Evolutionary conservation across 768 basidiomycete species (phyloP).

Genomic region (Tylopilus vinaceipallidus): DNA sequence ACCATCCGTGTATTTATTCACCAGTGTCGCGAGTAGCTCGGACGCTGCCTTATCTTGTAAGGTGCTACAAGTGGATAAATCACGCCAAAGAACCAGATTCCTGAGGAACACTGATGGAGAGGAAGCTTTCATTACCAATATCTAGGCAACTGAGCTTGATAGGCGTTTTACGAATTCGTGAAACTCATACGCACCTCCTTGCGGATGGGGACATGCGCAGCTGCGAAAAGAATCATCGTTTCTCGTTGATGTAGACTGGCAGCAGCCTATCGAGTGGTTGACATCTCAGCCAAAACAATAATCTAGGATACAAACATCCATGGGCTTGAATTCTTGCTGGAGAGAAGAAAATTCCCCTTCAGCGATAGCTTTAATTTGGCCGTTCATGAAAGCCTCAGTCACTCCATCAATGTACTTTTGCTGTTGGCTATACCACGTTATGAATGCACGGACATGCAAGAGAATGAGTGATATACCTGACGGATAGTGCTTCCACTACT

Average conservation of each 20-base stretch:
- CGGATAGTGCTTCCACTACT: conserved; percentile 59
- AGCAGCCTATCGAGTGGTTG: conserved; percentile 13
- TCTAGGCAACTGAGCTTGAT: conserved; percentile 35
- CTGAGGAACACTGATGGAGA: conserved; percentile 52
- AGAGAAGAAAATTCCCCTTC: conserved; percentile 49
- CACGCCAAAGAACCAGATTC: conserved; percentile 57
- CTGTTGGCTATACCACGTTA: conserved; percentile 49
- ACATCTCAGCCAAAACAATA: neutral
- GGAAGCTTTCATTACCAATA: conserved; percentile 27
- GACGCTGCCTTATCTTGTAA: conserved; percentile 55
- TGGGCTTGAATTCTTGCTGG: conserved; percentile 42
- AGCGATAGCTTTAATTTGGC: conserved; percentile 47
- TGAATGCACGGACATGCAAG: conserved; percentile 1
- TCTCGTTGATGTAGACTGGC: conserved; percentile 49
- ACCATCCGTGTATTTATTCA: conserved; percentile 82
- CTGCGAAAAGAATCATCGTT: conserved; percentile 63
- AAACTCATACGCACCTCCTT: conserved; percentile 52
- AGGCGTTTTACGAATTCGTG: neutral
- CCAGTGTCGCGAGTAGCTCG: conserved; percentile 59
- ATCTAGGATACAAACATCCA: conserved; percentile 41
- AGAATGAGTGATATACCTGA: conserved; percentile 52
- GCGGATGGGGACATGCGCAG: conserved; percentile 60
- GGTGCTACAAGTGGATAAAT: conserved; percentile 44
- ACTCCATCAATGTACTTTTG: conserved; percentile 49
- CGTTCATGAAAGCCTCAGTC: conserved; percentile 38